Evolutionary conservation across 345 rosid species (phyloP).

Genomic region (Salix brachista): DNA sequence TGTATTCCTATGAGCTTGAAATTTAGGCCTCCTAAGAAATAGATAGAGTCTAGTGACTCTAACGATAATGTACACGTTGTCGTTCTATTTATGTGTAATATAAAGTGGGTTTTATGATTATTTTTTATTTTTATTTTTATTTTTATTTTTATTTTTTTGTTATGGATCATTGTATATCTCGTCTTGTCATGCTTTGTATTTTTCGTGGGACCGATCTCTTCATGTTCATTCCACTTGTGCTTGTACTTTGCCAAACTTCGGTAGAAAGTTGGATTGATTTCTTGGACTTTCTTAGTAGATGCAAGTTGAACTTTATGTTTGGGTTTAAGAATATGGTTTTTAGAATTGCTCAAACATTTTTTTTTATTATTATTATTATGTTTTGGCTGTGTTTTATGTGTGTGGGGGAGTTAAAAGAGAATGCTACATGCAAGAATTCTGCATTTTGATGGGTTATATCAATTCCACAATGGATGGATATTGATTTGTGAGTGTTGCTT

Average conservation of each 20-base stretch:
- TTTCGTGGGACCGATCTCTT: neutral
- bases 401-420: too few relatives aligned
- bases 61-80: conserved; percentile 45
- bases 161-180: neutral
- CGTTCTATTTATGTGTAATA: neutral
- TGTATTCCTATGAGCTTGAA: conserved; percentile 38
- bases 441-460: neutral
- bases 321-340: neutral
- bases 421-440: neutral
- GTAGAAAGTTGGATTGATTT: neutral
- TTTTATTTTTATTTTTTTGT: too few relatives aligned
- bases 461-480: neutral
- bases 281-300: neutral
- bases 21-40: conserved; percentile 24
- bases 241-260: neutral
- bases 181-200: neutral
- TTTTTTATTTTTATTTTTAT: too few relatives aligned
- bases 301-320: neutral
- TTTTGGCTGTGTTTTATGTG: neutral
- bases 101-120: neutral
- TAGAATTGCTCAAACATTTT: neutral
- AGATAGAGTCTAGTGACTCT: conserved; percentile 69
- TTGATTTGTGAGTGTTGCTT: neutral
- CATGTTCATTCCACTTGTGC: neutral
- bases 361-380: neutral